phyloP scores from a whole-genome alignment of 2,329 filamentous ascomycete genomes.

The Colletotrichum plurivorum region DNA sequence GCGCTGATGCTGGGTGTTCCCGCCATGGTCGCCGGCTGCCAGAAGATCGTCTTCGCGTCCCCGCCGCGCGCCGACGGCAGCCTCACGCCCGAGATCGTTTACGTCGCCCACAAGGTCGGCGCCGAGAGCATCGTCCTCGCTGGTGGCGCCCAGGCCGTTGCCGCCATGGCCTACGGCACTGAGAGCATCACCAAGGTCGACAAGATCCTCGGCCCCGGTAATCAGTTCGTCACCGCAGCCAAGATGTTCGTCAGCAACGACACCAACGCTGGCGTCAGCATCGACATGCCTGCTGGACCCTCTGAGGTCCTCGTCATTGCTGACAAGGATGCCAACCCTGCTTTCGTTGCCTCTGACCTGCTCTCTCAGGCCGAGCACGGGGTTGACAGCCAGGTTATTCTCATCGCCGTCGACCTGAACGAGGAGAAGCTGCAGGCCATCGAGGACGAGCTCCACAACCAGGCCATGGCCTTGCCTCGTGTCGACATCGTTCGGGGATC shows the following conservation, averaged over 20 bases:
- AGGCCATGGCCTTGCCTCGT: slow-evolving; percentile 88
- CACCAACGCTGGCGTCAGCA: slow-evolving; percentile 93
- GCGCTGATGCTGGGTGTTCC: slow-evolving; percentile 98
- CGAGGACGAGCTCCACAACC: slow-evolving; percentile 89
- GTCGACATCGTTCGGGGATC: slow-evolving; percentile 94
- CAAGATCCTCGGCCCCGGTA: slow-evolving; percentile 97
- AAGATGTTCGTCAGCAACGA: slow-evolving; percentile 99
- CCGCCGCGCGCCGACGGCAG: slow-evolving; percentile 91
- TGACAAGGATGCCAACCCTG: slow-evolving; percentile 88
- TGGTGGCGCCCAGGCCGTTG: slow-evolving; percentile 94
- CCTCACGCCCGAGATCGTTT: slow-evolving; percentile 96
- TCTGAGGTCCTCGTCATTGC: slow-evolving; percentile 98
- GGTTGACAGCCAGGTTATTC: slow-evolving; percentile 93
- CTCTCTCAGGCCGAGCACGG: slow-evolving; percentile 97
- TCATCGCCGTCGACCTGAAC: slow-evolving; percentile 85
- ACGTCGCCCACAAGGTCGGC: slow-evolving; percentile 95
- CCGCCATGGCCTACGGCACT: slow-evolving; percentile 97
- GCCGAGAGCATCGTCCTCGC: slow-evolving; percentile 96
- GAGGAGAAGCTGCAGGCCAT: slow-evolving; percentile 84
- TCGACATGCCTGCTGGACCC: slow-evolving; percentile 98
- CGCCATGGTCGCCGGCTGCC: slow-evolving; percentile 96
- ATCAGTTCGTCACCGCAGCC: slow-evolving; percentile 97
- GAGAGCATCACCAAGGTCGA: slow-evolving; percentile 96
- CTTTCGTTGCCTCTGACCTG: slow-evolving; percentile 95
- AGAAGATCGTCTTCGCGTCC: slow-evolving; percentile 93